Percentiles rank a stretch among this genome's conserved stretches.
Evolutionary conservation across 2,329 filamentous ascomycete genomes (phyloP).

Genomic region (Lasiodiplodia sp.): DNA sequence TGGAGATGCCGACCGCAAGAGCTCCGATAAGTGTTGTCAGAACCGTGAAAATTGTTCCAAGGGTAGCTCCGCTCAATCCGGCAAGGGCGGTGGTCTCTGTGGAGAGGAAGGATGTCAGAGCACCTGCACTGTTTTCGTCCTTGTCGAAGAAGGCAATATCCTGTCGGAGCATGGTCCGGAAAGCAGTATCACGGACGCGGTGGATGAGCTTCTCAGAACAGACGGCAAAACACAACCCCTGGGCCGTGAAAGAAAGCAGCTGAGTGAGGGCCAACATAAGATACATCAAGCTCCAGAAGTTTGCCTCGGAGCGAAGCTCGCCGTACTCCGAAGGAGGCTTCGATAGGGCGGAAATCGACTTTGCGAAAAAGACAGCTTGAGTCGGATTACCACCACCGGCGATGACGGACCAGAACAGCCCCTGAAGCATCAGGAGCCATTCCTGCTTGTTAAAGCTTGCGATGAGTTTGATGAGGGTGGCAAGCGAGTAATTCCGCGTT

Average conservation of each 20-base stretch:
- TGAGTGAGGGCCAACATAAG: constrained; percentile 80
- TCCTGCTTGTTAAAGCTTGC: constrained; percentile 80
- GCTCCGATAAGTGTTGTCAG: constrained; percentile 79
- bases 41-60: constrained; percentile 86
- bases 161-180: constrained; percentile 87
- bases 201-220: constrained; percentile 88
- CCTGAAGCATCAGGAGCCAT: constrained; percentile 73
- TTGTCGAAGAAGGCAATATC: constrained; percentile 92
- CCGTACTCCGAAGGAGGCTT: constrained; percentile 60
- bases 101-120: constrained; percentile 83
- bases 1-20: constrained; percentile 71
- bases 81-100: constrained; percentile 90
- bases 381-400: constrained; percentile 82
- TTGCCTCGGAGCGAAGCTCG: constrained; percentile 71
- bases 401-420: constrained; percentile 76
- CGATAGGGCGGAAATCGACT: constrained; percentile 78
- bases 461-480: constrained; percentile 80
- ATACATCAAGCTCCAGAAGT: constrained; percentile 91
- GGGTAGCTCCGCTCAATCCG: constrained; percentile 84
- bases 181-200: constrained; percentile 81
- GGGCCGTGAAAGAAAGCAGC: constrained; percentile 68
- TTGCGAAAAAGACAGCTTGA: constrained; percentile 84
- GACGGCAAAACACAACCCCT: constrained; percentile 75
- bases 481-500: constrained; percentile 70
- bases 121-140: constrained; percentile 87